Base-by-base conservation (phyloP, 805 yeast genomes). In the Kodamaea lidongshanica region DNA sequence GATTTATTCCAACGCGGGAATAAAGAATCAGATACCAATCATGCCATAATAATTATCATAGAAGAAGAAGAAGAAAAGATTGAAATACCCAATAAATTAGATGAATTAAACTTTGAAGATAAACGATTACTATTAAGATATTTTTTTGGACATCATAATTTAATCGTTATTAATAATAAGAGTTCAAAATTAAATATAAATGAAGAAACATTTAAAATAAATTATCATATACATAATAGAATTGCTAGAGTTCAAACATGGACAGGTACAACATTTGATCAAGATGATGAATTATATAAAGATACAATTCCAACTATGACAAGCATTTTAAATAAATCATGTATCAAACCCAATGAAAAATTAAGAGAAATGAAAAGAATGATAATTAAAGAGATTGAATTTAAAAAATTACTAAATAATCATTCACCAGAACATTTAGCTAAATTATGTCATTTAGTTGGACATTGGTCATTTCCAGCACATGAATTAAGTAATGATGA, bases 381-480 rank as follows among this genome's bases (percentile, higher is more conserved):
- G 21, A 42, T 62, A 3, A 30, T 53, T 16, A 28, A 44, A 12
- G 56, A 52, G 28, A 50, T 62, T 26, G 56, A 55, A 33, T 63
- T 64, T 40, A 32, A 38, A 15, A 27, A 32, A 19, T 41, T 61
- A 34, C 45, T 63, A 33, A 35, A 49, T 11, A 37, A 52, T 24
- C 41, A 49, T 38, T 28, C 48, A 3, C 46, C 43, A 5, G 29
- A 28, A 4, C 58, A 54, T 34, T 44, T 58, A 25, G 35, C 49
- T 19, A 45, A 40, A 20, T 42, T 62, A 17, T 51, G 64, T 34
- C 61, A 63, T 37, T 51, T 71, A 27, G 65, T 74, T 11, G 72
- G 75, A 20, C 65, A 63, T 40, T 79, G 88, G 87, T 68, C 72
- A 31, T 82, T 82, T 48, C 78, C 79, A 12, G 82, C 88, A 2